Conservation (phyloP, 805 yeast genomes). For the Lipomyces yamanashiensis region DNA sequence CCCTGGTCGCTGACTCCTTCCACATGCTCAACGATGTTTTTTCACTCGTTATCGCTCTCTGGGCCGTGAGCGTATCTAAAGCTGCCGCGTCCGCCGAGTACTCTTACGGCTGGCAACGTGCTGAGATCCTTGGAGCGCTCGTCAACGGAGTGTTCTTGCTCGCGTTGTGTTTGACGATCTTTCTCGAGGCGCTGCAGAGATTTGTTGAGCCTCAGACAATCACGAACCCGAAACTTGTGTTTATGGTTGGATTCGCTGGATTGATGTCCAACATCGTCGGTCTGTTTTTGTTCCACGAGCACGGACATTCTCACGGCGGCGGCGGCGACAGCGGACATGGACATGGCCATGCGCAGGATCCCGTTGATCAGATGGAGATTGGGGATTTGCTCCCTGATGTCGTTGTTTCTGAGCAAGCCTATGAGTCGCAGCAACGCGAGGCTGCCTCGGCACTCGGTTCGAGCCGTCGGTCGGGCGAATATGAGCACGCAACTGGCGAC, state of each 20-base stretch:
- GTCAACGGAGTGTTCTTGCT: constrained; percentile 90
- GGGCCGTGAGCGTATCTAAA: constrained; percentile 94
- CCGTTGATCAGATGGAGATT: constrained; percentile 30
- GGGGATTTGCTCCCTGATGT: constrained; percentile 31
- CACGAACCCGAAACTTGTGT: constrained; percentile 78
- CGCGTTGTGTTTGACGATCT: constrained; percentile 89
- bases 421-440: constrained; percentile 22
- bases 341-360: constrained; percentile 16
- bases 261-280: constrained; percentile 83
- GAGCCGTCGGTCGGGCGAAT: constrained; percentile 3
- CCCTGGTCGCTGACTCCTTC: constrained; percentile 93
- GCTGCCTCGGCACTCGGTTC: constrained; percentile 12
- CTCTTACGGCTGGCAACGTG: constrained; percentile 98
- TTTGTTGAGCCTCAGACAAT: constrained; percentile 79
- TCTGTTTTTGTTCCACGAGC: constrained; percentile 84
- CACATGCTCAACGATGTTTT: constrained; percentile 97
- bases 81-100: constrained; percentile 82
- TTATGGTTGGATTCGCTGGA: constrained; percentile 84
- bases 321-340: constrained; percentile 42
- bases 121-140: constrained; percentile 93
- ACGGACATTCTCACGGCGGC: constrained; percentile 65
- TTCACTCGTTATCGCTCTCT: constrained; percentile 84
- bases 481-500: constrained; percentile 42
- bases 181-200: constrained; percentile 91
- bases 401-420: constrained; percentile 23